These are phyloP conservation scores for Beauveria asiatica DNA, from an alignment of 2,329 filamentous ascomycete genomes.

Conservation along the genomic window DNA sequence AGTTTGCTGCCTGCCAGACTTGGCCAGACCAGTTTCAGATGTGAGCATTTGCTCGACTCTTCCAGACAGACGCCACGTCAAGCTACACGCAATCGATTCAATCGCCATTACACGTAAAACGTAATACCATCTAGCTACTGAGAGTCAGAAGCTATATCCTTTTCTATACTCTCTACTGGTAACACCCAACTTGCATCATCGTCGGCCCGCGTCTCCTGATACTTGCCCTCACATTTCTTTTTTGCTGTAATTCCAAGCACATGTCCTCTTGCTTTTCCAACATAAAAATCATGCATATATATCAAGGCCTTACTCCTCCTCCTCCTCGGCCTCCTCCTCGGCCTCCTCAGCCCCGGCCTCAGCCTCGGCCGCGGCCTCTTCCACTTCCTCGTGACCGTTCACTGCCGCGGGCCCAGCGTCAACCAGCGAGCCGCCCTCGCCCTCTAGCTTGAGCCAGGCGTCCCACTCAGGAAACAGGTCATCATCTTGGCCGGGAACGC, in stretches of 20 bases:
- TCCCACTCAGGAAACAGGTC: constrained; percentile 97
- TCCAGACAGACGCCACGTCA: not conserved
- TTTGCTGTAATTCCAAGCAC: constrained; percentile 5
- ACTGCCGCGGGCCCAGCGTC: not conserved
- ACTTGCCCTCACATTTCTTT: constrained; percentile 1
- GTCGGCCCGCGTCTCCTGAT: not conserved
- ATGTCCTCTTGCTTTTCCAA: not conserved
- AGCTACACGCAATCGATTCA: not conserved
- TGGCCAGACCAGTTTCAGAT: not conserved
- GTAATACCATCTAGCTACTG: constrained; percentile 9
- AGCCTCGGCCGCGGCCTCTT: constrained; percentile 16
- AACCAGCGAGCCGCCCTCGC: constrained; percentile 46
- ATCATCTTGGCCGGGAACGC: constrained; percentile 70
- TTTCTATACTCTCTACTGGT: constrained; percentile 2
- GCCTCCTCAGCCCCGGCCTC: constrained; percentile 16
- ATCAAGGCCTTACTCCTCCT: constrained; percentile 16
- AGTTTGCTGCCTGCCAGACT: not conserved
- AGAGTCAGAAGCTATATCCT: constrained; percentile 5
- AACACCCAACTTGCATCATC: constrained; percentile 5
- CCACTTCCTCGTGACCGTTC: constrained; percentile 15
- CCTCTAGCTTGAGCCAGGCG: constrained; percentile 75
- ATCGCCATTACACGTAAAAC: not conserved
- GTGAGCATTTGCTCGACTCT: no score
- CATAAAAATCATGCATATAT: constrained; percentile 1
- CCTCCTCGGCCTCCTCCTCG: constrained; percentile 16